Conservation (phyloP, 2,329 filamentous ascomycete genomes). For the Penicillium sp. region DNA sequence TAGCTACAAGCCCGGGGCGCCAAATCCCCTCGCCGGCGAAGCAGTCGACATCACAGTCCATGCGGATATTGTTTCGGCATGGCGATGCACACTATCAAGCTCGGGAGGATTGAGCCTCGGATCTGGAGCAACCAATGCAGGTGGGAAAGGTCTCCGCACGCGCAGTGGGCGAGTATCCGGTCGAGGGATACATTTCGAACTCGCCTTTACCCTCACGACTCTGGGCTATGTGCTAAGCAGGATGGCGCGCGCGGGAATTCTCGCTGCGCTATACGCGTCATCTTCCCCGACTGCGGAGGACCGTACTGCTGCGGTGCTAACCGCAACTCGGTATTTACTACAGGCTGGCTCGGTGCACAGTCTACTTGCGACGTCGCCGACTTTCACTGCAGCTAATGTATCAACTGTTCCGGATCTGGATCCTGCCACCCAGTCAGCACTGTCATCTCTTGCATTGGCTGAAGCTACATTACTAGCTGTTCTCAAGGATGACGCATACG, state of each 20-base stretch:
- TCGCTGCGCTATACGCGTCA: conserved; percentile 66
- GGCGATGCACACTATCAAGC: conserved; percentile 78
- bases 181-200: conserved; percentile 74
- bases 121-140: neutral
- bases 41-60: conserved; percentile 66
- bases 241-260: conserved; percentile 69
- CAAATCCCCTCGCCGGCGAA: conserved; percentile 50
- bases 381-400: conserved; percentile 32
- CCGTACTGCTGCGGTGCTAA: conserved; percentile 66
- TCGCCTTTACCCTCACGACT: conserved; percentile 74
- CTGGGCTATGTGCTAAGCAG: conserved; percentile 72
- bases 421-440: conserved; percentile 41
- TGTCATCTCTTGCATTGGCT: conserved; percentile 65
- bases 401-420: conserved; percentile 48
- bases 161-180: conserved; percentile 69
- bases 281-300: conserved; percentile 64
- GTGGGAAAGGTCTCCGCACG: conserved; percentile 34
- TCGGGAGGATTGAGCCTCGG: conserved; percentile 27
- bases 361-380: conserved; percentile 62
- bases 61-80: conserved; percentile 68
- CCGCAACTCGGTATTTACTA: conserved; percentile 74
- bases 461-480: conserved; percentile 90
- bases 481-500: conserved; percentile 91
- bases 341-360: conserved; percentile 76
- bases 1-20: neutral